Base-by-base conservation (phyloP, 768 basidiomycete species). In the Cyclocybe cylindracea region DNA sequence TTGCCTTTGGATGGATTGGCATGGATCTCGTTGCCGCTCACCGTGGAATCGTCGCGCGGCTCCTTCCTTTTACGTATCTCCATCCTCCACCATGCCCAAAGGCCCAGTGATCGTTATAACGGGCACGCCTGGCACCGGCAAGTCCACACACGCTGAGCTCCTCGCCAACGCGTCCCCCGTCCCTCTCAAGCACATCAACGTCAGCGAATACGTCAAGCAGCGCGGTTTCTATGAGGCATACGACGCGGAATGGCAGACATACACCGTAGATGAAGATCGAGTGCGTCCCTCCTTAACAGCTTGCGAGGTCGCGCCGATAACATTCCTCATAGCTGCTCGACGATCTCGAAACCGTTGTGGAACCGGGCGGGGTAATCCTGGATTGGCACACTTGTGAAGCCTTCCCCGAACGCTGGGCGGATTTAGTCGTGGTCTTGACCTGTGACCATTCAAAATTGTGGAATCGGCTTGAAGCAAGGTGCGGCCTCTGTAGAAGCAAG, bases 401-500 rank as follows among this genome's bases (percentile, higher is more conserved):
- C 34, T 99, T 95, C 60, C 97, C 97, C 0, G 94, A 99, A 69
- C 83, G 96, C 50, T 98, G 97, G 97, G 78, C 89, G 18, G 97
- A 99, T 71, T 79, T 98, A 31, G 94, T 97, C 42, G 86, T 98
- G 36, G 94, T 98, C 33, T 73, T 98, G 7, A 84, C 87, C 9
- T 98, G 95, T 61, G 78, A 97, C 63, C 96, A 98, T 66, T 79
- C 87, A 4, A 71, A 80, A 52, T 70, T 99, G 29, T 98, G 97
- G 91, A 84, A 91, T 10, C 82, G 97, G 34, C 75, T 98, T 13
- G 95, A 98, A 71, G 86, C 86, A 66, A 78, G 97, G 97, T 94
- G 46, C 45, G 80, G 11, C 19, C 14, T 40, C 53, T 48, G 8
- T 24, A 55, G 38, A 41, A 14, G 38, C 41, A 48, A 46, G 48